phyloP scores from a whole-genome alignment of 73 alveolate genomes.

The Diophrys appendiculata region DNA sequence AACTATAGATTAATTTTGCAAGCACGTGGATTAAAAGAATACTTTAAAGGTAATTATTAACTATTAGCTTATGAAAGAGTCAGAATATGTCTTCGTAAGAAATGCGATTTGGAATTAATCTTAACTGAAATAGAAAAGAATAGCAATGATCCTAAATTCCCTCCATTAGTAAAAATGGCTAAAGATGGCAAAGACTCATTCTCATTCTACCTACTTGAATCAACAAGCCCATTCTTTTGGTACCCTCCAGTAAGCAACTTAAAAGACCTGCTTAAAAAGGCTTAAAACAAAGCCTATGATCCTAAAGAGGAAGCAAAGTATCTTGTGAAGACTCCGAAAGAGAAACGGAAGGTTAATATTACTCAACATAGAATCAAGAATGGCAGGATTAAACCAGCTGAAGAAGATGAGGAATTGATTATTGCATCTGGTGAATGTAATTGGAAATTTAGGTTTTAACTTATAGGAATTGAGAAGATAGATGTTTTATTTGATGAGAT shows the following conservation, averaged over 20 bases:
- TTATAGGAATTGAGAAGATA: slow-evolving; percentile 54
- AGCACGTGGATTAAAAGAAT: slow-evolving; percentile 85
- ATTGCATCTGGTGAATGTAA: slow-evolving; percentile 54
- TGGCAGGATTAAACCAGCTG: slow-evolving; percentile 34
- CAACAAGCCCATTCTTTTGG: slow-evolving; percentile 65
- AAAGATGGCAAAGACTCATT: slow-evolving; percentile 7
- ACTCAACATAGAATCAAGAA: slow-evolving; percentile 37
- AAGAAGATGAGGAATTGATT: slow-evolving; percentile 19
- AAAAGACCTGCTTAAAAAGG: not conserved
- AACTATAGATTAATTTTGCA: slow-evolving; percentile 66
- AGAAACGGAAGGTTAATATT: slow-evolving; percentile 25
- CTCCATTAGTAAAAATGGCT: slow-evolving; percentile 35
- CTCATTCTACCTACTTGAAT: slow-evolving; percentile 18
- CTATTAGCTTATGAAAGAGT: slow-evolving; percentile 84
- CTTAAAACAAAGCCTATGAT: not conserved
- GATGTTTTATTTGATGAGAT: slow-evolving; percentile 49
- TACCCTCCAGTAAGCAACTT: slow-evolving; percentile 48
- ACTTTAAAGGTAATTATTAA: slow-evolving; percentile 82
- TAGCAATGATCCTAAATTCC: slow-evolving; percentile 46
- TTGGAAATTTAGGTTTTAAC: slow-evolving; percentile 48
- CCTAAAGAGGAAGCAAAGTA: slow-evolving; percentile 3
- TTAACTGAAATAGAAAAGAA: slow-evolving; percentile 59
- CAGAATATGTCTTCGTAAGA: slow-evolving; percentile 77
- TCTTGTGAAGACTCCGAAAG: slow-evolving; percentile 8
- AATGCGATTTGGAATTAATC: slow-evolving; percentile 35